Percentiles rank a stretch among this genome's conserved stretches.
phyloP scores from a whole-genome alignment of 2,329 filamentous ascomycete genomes.

The Seiridium unicorne region DNA sequence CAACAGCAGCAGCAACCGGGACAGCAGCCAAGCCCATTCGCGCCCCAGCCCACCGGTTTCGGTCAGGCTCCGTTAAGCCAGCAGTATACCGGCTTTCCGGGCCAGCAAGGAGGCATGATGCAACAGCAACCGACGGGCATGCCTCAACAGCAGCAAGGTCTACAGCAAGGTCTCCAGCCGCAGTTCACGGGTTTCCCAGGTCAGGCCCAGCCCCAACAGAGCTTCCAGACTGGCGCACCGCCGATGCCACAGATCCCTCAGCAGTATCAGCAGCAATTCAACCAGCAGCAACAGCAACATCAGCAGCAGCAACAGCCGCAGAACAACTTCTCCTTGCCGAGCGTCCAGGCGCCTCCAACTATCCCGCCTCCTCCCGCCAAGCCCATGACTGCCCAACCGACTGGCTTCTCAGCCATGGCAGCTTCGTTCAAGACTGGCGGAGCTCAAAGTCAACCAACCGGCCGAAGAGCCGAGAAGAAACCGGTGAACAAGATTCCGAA shows the following conservation, averaged over 20 bases:
- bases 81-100: conserved; percentile 61
- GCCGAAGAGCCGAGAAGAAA: conserved; percentile 47
- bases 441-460: conserved; percentile 38
- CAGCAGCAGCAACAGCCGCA: conserved; percentile 37
- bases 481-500: conserved; percentile 78
- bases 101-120: conserved; percentile 46
- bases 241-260: conserved; percentile 59
- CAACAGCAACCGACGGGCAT: conserved; percentile 52
- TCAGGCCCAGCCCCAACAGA: conserved; percentile 53
- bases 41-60: conserved; percentile 60
- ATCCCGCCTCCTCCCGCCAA: conserved; percentile 52
- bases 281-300: conserved; percentile 50
- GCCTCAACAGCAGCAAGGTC: conserved; percentile 31
- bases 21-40: conserved; percentile 55
- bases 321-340: conserved; percentile 43
- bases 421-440: conserved; percentile 61
- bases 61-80: conserved; percentile 53
- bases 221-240: conserved; percentile 59
- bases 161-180: conserved; percentile 45
- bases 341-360: conserved; percentile 47
- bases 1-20: conserved; percentile 43
- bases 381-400: conserved; percentile 64
- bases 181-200: conserved; percentile 44
- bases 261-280: conserved; percentile 59
- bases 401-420: conserved; percentile 65